These are phyloP conservation scores for Raphanus sativus DNA, from an alignment of 345 rosid genomes.

Conservation along the genomic window DNA sequence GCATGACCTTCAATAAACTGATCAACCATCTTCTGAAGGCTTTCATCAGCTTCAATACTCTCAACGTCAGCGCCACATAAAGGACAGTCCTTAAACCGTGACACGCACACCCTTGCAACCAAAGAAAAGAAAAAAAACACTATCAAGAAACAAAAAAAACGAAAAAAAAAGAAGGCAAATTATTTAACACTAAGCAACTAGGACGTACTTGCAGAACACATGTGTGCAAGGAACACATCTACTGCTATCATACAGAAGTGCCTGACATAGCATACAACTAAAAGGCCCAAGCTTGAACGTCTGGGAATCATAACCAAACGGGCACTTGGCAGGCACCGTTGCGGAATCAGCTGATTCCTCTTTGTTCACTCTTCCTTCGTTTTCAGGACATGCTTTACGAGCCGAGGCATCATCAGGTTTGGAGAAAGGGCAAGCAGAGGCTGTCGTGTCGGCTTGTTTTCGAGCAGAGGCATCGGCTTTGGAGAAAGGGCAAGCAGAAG, in stretches of 20 bases:
- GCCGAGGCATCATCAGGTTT: slow-evolving; percentile 39
- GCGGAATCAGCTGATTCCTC: slow-evolving; percentile 49
- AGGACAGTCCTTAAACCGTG: slow-evolving; percentile 89
- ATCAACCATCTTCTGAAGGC: slow-evolving; percentile 80
- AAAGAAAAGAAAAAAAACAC: slow-evolving; percentile 9
- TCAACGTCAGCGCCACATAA: slow-evolving; percentile 95
- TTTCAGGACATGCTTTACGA: slow-evolving; percentile 38
- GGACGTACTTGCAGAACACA: slow-evolving; percentile 80
- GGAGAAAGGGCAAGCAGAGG: slow-evolving; percentile 59
- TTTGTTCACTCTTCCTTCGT: slow-evolving; percentile 36
- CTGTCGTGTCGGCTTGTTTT: slow-evolving; percentile 18
- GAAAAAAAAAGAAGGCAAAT: not conserved
- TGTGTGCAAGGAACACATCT: slow-evolving; percentile 93
- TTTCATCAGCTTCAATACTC: slow-evolving; percentile 64
- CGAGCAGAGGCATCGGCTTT: slow-evolving; percentile 54
- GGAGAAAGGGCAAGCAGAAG: slow-evolving; percentile 56
- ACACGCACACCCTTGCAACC: slow-evolving; percentile 57
- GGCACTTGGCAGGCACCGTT: slow-evolving; percentile 69
- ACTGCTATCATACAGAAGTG: slow-evolving; percentile 70
- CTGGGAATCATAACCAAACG: slow-evolving; percentile 88
- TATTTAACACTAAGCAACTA: not conserved
- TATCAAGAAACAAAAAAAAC: slow-evolving; percentile 11
- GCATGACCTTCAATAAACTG: slow-evolving; percentile 95
- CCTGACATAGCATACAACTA: slow-evolving; percentile 90
- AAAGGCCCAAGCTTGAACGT: slow-evolving; percentile 94